Evolutionary conservation across 2,329 filamentous ascomycete species (phyloP), one percentile per base, ranked within the genome.

Genomic region (Talaromyces sp.): DNA sequence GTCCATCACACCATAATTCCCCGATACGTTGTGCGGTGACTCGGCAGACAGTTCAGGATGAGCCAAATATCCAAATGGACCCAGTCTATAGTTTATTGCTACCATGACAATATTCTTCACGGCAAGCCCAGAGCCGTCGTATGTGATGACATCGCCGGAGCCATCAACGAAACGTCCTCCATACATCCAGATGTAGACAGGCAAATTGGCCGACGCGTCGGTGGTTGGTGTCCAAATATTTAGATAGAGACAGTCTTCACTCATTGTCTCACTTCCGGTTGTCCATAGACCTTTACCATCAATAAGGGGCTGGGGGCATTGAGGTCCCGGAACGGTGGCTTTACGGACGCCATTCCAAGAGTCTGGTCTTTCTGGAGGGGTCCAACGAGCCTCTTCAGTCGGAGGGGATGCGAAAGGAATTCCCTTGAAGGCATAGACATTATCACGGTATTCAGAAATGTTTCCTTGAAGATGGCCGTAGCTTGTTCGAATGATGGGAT

Each of bases 1-100:
- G 29, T 61, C 75, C 29, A 68, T 54, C 4, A 77, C 62, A 0
- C 69, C 70, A 50, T 72, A 72, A 56, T 78, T 78, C 0, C 53
- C 56, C 11, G 51, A 57, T n/a, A 44, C 50, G 33, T 52, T 57
- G 9, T 43, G 44, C 13, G 49, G 42, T 1, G 54, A 46, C 37
- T 61, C 54, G 22, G 53, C 37, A 20, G 56, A 32, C 46, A 64
- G 46, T 16, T 62, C 58, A 0, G 63, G 63, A 13, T 59, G 54
- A 1, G 57, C 41, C 2, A 66, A 29, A 39, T 47, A 64, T 1
- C 58, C 63, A 41, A 63, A 60, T 0, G 55, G 35, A 2, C 56
- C 62, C 11, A 58, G 47, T 1, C 62, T 55, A 44, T 64, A 61
- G 50, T 65, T 65, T 46, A 58, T 59, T 11, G 52, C 58, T 3